phyloP scores from a whole-genome alignment of 2,329 filamentous ascomycete genomes.

The Drechslera avenae region DNA sequence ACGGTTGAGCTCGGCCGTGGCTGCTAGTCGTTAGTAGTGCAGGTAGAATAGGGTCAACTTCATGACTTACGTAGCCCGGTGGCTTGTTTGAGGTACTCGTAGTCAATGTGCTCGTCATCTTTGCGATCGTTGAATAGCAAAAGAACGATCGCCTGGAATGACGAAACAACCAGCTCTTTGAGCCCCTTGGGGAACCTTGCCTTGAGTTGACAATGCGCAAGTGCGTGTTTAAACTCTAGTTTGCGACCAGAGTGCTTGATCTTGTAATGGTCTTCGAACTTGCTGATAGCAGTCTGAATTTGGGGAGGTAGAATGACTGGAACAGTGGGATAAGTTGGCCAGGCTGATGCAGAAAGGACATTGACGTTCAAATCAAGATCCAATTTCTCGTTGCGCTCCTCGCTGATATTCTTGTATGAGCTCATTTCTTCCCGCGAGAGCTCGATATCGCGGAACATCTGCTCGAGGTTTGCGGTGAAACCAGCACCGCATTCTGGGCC shows the following conservation, averaged over 20 bases:
- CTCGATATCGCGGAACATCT: slow-evolving; percentile 99
- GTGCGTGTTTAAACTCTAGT: slow-evolving; percentile 87
- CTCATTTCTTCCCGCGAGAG: slow-evolving; percentile 89
- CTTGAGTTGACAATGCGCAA: slow-evolving; percentile 88
- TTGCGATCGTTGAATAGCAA: slow-evolving; percentile 82
- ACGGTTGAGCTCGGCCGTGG: slow-evolving; percentile 78
- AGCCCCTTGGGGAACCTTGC: slow-evolving; percentile 77
- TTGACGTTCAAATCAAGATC: slow-evolving; percentile 79
- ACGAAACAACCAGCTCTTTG: slow-evolving; percentile 89
- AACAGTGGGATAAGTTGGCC: slow-evolving; percentile 87
- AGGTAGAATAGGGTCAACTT: not conserved
- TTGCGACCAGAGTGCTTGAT: slow-evolving; percentile 86
- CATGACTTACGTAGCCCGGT: slow-evolving; percentile 69
- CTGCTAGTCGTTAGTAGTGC: slow-evolving; percentile 44
- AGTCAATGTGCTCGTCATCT: slow-evolving; percentile 69
- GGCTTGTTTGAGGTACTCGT: slow-evolving; percentile 73
- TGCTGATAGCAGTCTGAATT: slow-evolving; percentile 75
- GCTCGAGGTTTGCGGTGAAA: slow-evolving; percentile 96
- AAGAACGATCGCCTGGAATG: slow-evolving; percentile 89
- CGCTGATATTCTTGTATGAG: slow-evolving; percentile 75
- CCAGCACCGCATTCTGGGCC: slow-evolving; percentile 79
- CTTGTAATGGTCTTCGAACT: slow-evolving; percentile 86
- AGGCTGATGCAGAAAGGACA: slow-evolving; percentile 87
- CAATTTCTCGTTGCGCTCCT: slow-evolving; percentile 62
- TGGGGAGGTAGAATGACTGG: slow-evolving; percentile 74